phyloP scores from a whole-genome alignment of 495 filamentous ascomycete genomes.

The Aspergillus campestris region DNA sequence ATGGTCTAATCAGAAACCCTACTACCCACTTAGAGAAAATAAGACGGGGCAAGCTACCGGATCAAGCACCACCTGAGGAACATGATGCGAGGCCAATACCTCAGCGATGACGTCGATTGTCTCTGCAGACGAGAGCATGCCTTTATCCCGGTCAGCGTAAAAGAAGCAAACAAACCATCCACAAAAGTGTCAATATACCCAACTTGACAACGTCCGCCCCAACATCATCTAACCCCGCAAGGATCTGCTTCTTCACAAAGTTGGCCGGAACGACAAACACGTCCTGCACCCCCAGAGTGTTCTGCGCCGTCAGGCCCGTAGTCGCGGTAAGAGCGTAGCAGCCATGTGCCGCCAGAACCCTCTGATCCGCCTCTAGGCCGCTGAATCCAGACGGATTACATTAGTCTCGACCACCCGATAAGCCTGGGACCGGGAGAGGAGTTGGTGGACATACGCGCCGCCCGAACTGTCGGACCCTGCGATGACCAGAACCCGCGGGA shows the following conservation, averaged over 20 bases:
- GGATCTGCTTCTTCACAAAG: conserved; percentile 78
- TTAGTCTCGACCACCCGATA: conserved; percentile 7
- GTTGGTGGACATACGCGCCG: conserved; percentile 58
- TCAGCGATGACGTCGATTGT: conserved; percentile 70
- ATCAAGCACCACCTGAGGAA: conserved; percentile 67
- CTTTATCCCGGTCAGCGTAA: conserved; percentile 32
- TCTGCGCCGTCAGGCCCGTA: conserved; percentile 90
- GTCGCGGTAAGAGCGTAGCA: conserved; percentile 97
- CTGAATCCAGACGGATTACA: conserved; percentile 32
- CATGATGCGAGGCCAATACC: conserved; percentile 48
- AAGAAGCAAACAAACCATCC: background rate
- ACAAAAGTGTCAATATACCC: conserved; percentile 40
- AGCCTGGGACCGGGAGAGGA: conserved; percentile 3
- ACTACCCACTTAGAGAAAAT: background rate
- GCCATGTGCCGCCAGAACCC: conserved; percentile 82
- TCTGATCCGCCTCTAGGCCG: conserved; percentile 95
- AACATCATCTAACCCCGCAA: conserved; percentile 74
- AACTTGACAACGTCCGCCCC: conserved; percentile 87
- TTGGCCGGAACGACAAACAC: conserved; percentile 72
- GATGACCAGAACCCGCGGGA: conserved; percentile 62
- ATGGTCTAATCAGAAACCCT: conserved; percentile 5
- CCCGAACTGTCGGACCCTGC: conserved; percentile 83
- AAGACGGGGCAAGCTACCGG: conserved; percentile 47
- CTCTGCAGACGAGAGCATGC: conserved; percentile 80
- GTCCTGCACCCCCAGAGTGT: conserved; percentile 73